Conservation (phyloP, 192 early-diverging fungal species). For the Chytriomyces sp. region DNA sequence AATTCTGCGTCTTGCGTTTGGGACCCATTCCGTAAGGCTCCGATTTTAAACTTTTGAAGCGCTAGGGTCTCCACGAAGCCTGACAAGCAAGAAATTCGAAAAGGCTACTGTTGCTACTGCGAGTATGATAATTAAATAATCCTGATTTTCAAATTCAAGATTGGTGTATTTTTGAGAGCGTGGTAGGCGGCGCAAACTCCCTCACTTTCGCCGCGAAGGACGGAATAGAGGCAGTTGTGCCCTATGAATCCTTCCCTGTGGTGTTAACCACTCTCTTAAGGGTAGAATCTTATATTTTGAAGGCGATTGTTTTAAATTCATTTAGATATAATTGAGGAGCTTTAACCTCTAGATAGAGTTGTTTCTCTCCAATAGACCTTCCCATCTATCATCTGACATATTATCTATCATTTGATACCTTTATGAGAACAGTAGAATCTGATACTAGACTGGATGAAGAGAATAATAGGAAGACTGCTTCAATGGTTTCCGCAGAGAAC, state of each 20-base stretch:
- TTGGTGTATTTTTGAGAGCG: too few species aligned
- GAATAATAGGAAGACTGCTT: slow-evolving; percentile 41
- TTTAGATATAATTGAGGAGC: slow-evolving; percentile 47
- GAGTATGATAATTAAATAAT: too few species aligned
- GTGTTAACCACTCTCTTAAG: slow-evolving; percentile 36
- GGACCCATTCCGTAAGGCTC: too few species aligned
- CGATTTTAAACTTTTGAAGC: too few species aligned
- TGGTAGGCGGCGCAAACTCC: too few species aligned
- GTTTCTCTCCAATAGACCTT: slow-evolving; percentile 51
- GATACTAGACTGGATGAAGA: slow-evolving; percentile 44
- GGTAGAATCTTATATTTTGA: slow-evolving; percentile 34
- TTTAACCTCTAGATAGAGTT: slow-evolving; percentile 52
- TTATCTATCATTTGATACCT: slow-evolving; percentile 34
- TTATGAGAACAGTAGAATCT: slow-evolving; percentile 40
- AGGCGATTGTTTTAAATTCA: slow-evolving; percentile 48
- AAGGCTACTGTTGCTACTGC: too few species aligned
- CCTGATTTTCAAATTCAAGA: too few species aligned
- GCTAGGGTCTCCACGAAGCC: too few species aligned
- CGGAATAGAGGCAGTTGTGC: too few species aligned
- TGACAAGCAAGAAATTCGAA: too few species aligned
- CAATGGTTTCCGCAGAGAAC: slow-evolving; percentile 49
- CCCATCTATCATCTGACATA: slow-evolving; percentile 38
- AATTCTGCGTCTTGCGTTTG: too few species aligned
- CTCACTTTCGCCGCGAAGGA: too few species aligned
- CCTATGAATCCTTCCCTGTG: slow-evolving; percentile 42